Evolutionary conservation across 2,329 filamentous ascomycete genomes (phyloP).

Genomic region (Fusarium sp.): DNA sequence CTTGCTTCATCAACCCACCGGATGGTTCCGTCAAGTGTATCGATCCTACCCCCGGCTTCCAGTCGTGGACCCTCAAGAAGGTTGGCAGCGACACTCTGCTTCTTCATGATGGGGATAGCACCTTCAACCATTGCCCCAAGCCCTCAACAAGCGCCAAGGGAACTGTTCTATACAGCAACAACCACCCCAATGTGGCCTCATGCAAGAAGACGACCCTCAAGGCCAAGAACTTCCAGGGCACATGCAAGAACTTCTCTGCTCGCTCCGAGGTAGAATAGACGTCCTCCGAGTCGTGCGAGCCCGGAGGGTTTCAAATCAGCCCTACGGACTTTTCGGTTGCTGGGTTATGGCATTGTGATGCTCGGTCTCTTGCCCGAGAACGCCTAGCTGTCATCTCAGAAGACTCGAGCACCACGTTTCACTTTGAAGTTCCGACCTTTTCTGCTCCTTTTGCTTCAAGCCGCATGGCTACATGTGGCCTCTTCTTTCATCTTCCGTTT

Average conservation of each 20-base stretch:
- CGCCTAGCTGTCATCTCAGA: conserved; percentile 9
- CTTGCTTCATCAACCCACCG: conserved; percentile 45
- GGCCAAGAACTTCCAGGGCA: conserved; percentile 41
- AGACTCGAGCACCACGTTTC: conserved; percentile 9
- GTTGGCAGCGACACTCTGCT: conserved; percentile 36
- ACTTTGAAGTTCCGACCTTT: conserved; percentile 4
- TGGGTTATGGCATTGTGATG: conserved; percentile 3
- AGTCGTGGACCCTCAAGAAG: conserved; percentile 42
- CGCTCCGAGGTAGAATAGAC: conserved; percentile 2
- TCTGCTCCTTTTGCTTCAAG: neutral
- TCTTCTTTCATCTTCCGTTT: conserved; percentile 17
- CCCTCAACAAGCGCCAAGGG: conserved; percentile 28
- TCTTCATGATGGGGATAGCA: conserved; percentile 35
- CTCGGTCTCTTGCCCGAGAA: neutral
- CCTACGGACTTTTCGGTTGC: neutral
- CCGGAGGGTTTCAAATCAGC: neutral
- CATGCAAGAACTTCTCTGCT: conserved; percentile 36
- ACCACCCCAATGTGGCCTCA: conserved; percentile 18
- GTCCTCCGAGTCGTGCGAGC: neutral
- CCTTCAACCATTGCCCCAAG: conserved; percentile 42
- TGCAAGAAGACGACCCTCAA: conserved; percentile 42
- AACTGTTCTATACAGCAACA: conserved; percentile 38
- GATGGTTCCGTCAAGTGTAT: conserved; percentile 45
- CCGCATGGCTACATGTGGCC: conserved; percentile 1
- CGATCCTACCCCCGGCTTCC: conserved; percentile 45